A percentile compares a stretch with the other conserved stretches of the same genome.
phyloP scores from a whole-genome alignment of 163 green algal genomes.

The Scenedesmus sp. region DNA sequence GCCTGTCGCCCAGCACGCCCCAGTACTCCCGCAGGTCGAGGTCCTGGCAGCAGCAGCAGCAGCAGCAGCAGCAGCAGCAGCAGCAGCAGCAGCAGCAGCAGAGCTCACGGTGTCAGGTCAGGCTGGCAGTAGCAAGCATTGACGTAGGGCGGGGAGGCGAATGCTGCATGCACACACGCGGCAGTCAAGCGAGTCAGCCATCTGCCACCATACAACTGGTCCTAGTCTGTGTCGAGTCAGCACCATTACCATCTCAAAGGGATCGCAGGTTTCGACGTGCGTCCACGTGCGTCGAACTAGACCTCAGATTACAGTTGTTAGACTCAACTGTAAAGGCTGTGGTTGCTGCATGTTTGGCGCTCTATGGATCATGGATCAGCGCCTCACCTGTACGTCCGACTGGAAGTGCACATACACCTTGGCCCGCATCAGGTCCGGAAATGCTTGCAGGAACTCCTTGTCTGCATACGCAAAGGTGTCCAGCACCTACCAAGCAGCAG shows the following conservation, averaged over 20 bases:
- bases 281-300: too few relatives aligned
- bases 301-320: too few relatives aligned
- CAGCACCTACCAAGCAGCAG: conserved; percentile 71
- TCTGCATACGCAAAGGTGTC: conserved; percentile 89
- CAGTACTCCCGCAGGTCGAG: conserved; percentile 79
- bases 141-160: too few relatives aligned
- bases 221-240: too few relatives aligned
- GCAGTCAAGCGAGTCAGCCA: background rate
- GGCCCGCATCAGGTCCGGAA: conserved; percentile 72
- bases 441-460: conserved; percentile 64
- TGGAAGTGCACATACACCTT: conserved; percentile 89
- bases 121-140: background rate
- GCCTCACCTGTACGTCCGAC: conserved; percentile 62
- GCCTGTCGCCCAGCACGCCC: conserved; percentile 70
- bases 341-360: background rate
- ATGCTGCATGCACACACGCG: background rate
- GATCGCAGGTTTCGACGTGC: too few relatives aligned
- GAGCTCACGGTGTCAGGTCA: background rate
- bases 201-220: background rate
- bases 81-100: background rate
- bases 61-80: background rate
- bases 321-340: background rate
- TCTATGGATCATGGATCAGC: background rate
- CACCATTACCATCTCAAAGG: too few relatives aligned
- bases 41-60: conserved; percentile 39